Evolutionary conservation across 805 yeast genomes (phyloP).

Genomic region (Sugiyamaella qingdaonensis): DNA sequence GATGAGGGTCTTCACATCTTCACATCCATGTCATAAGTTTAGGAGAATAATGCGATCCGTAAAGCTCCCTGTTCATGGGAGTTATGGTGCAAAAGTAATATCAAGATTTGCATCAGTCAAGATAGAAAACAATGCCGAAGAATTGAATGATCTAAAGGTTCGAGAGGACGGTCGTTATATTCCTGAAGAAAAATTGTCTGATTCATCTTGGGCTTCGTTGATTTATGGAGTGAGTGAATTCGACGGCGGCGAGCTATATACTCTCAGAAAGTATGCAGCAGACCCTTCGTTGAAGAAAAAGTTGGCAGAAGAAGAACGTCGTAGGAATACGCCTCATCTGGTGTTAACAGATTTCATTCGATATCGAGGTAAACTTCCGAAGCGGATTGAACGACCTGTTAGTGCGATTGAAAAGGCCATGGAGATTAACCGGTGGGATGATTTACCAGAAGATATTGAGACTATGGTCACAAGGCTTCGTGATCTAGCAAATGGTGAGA

Average conservation of each 20-base stretch:
- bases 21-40: too few relatives aligned
- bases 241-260: not conserved
- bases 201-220: constrained; percentile 4
- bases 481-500: constrained; percentile 30
- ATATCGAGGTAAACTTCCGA: constrained; percentile 4
- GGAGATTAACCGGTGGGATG: constrained; percentile 24
- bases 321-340: constrained; percentile 2
- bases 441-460: constrained; percentile 28
- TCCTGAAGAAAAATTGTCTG: constrained; percentile 1
- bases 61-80: too few relatives aligned
- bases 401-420: constrained; percentile 4
- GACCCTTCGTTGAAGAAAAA: not conserved
- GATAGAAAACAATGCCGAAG: not conserved
- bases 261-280: constrained; percentile 5
- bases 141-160: not conserved
- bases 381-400: not conserved
- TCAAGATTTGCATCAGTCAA: too few relatives aligned
- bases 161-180: constrained; percentile 2
- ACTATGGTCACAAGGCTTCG: constrained; percentile 26
- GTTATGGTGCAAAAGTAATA: too few relatives aligned
- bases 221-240: not conserved
- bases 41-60: too few relatives aligned
- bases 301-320: not conserved
- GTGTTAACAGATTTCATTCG: constrained; percentile 3
- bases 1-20: too few relatives aligned